These are phyloP conservation scores for Syzygium syzygioides DNA, from an alignment of 441 rosid genomes.

Conservation along the genomic window DNA sequence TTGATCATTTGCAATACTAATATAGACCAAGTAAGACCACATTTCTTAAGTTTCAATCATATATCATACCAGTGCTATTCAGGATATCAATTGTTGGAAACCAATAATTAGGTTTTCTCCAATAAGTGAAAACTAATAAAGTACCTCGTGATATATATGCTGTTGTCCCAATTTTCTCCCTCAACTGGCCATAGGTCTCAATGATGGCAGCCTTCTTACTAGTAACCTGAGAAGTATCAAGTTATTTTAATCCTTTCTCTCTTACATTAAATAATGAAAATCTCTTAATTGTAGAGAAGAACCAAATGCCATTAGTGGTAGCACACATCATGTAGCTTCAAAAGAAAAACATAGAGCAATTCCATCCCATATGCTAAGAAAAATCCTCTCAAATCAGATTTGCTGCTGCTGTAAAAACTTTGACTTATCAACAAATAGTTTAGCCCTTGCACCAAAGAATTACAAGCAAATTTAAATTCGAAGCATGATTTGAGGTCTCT, in stretches of 20 bases:
- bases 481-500: neutral
- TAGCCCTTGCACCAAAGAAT: neutral
- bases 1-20: neutral
- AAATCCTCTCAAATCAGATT: neutral
- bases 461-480: neutral
- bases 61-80: neutral
- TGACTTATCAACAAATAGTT: neutral
- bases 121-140: slow-evolving; percentile 4
- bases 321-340: neutral
- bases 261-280: neutral
- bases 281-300: neutral
- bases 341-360: neutral
- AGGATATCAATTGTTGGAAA: neutral
- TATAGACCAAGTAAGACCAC: neutral
- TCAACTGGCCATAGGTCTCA: slow-evolving; percentile 53
- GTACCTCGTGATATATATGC: slow-evolving; percentile 75
- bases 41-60: neutral
- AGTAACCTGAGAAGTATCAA: slow-evolving; percentile 49
- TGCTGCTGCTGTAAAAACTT: neutral
- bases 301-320: neutral
- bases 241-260: neutral
- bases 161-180: slow-evolving; percentile 60
- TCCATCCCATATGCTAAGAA: neutral
- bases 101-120: neutral
- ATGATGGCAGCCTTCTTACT: slow-evolving; percentile 80